Conservation (phyloP, 805 yeast genomes). For the Suhomyces sp. region DNA sequence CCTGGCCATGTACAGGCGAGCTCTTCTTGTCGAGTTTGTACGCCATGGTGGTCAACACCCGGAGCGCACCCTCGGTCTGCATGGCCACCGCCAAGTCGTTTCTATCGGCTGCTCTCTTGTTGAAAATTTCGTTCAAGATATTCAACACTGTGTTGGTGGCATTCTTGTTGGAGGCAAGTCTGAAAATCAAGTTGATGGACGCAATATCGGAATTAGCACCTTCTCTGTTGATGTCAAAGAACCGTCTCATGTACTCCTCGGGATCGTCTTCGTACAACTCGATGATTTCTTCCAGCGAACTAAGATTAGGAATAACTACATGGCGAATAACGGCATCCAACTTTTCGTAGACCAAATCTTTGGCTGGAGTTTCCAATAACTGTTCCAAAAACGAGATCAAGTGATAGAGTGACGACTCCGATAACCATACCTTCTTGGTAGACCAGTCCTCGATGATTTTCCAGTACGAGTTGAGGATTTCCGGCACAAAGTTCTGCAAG, state of each 20-base stretch:
- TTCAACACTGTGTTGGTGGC: conserved; percentile 27
- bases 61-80: conserved; percentile 42
- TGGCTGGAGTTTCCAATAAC: conserved; percentile 38
- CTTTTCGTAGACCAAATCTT: conserved; percentile 34
- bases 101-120: conserved; percentile 28
- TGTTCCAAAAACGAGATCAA: conserved; percentile 44
- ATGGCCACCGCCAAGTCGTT: conserved; percentile 27
- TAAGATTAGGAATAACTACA: conserved; percentile 40
- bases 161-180: conserved; percentile 36
- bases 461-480: conserved; percentile 42
- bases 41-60: conserved; percentile 40
- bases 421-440: conserved; percentile 35
- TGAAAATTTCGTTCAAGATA: conserved; percentile 34
- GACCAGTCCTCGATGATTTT: conserved; percentile 42
- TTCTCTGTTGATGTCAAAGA: conserved; percentile 46
- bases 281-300: conserved; percentile 35
- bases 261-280: conserved; percentile 46
- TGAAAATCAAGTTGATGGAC: conserved; percentile 44
- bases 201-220: conserved; percentile 49
- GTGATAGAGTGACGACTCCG: conserved; percentile 40
- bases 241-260: conserved; percentile 44
- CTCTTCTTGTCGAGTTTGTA: conserved; percentile 32
- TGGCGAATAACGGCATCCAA: conserved; percentile 41
- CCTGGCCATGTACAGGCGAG: conserved; percentile 39
- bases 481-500: conserved; percentile 39